Evolutionary conservation across 2,329 filamentous ascomycete species (phyloP), one percentile per base, ranked within the genome.

Genomic region (Ampelomyces quisqualis): DNA sequence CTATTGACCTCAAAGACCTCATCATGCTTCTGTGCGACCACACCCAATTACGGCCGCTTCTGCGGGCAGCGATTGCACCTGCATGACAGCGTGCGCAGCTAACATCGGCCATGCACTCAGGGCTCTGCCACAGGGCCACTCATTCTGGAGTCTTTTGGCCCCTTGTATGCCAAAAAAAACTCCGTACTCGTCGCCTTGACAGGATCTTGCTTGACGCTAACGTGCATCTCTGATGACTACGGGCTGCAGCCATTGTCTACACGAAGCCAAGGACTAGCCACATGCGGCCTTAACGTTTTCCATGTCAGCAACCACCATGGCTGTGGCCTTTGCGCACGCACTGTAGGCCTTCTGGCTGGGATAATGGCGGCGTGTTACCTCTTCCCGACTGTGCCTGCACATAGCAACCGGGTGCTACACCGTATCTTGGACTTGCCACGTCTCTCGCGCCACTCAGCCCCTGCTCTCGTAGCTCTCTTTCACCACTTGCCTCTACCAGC

Each of bases 221-320:
- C 44, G n/a, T 17, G 19, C 35, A 48, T 38, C 26, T 23, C 22
- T 40, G 23, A 30, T 29, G 28, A 50, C 47, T 34, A 47, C 34
- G 39, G 41, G 43, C 39, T 61, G 54, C 56, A 57, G 43, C 37
- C 38, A 6, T 46, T 57, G 38, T 37, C 45, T 44, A 26, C 17
- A 30, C 34, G 21, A 13, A 51, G 54, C 28, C 52, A 18, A n/a
- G 10, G 21, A 29, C 60, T 63, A 62, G 48, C 62, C 45, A 43
- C 31, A 55, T 57, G 40, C 53, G 51, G 47, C 45, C 23, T 34
- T 23, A 41, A 33, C 38, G 38, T 40, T 33, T 48, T 45, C 50
- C 43, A 49, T 61, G 61, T 57, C 50, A 60, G 58, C 59, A 58
- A 40, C 45, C 45, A 42, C 44, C 49, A 52, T 54, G 46, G 49